phyloP scores from a whole-genome alignment of 2,329 filamentous ascomycete species.

The Huntiella abstrusa region DNA sequence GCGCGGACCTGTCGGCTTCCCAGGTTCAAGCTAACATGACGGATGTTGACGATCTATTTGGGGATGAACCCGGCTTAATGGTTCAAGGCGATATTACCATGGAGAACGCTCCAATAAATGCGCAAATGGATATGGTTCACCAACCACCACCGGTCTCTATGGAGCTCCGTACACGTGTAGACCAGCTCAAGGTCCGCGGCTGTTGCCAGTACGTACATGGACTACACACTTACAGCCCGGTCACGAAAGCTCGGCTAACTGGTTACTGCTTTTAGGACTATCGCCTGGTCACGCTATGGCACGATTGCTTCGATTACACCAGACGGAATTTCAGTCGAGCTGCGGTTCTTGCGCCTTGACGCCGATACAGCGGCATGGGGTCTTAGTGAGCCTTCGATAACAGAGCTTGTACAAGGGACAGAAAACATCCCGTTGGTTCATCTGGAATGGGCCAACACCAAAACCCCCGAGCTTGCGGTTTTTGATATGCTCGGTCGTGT shows the following conservation, averaged over 20 bases:
- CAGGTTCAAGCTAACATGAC: conserved; percentile 28
- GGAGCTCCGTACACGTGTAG: conserved; percentile 51
- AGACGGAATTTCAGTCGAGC: conserved; percentile 50
- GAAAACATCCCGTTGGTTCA: conserved; percentile 55
- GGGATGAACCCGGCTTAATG: conserved; percentile 29
- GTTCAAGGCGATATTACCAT: conserved; percentile 8
- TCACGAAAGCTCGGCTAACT: conserved; percentile 11
- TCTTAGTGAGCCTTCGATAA: conserved; percentile 50
- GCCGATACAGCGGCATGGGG: conserved; percentile 55
- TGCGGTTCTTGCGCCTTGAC: conserved; percentile 53
- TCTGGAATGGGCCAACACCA: conserved; percentile 58
- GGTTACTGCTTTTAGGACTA: conserved; percentile 32
- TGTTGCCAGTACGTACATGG: conserved; percentile 54
- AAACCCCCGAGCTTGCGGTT: conserved; percentile 62
- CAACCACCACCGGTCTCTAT: conserved; percentile 34
- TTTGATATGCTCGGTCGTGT: conserved; percentile 65
- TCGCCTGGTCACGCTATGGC: conserved; percentile 77
- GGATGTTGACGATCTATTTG: conserved; percentile 58
- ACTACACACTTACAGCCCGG: neutral
- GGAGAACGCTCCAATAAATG: conserved; percentile 35
- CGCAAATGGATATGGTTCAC: conserved; percentile 16
- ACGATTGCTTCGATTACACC: conserved; percentile 65
- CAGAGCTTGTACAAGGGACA: conserved; percentile 41
- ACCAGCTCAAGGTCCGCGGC: conserved; percentile 56
- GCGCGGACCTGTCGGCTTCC: conserved; percentile 17